Evolutionary conservation across 805 yeast species (phyloP), one percentile per base, ranked within the genome.

Genomic region (Metschnikowia bowlesiae): DNA sequence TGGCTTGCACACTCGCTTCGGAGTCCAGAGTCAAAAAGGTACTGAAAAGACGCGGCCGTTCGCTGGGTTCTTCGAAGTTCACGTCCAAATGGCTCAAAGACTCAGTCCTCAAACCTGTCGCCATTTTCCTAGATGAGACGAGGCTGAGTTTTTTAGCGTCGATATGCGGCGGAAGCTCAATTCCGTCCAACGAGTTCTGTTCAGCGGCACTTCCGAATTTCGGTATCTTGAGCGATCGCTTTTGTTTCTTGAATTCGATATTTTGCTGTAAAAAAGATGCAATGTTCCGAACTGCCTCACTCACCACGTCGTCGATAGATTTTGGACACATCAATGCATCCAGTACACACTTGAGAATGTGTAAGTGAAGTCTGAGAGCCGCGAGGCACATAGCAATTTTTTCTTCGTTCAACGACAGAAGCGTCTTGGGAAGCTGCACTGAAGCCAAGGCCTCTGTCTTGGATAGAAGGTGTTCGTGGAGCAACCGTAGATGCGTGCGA

Each of bases 131-230:
- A 22, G 43, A 18, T 3, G 46, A 35, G 16, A 58, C 34, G n/a
- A 52, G 60, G 1, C 62, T 54, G 8, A 73, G 54, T 28, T 63
- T 65, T 13, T 52, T 60, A 2, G 71, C 71, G 52, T 73, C 64
- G 13, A 73, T 67, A 40, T 64, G 61, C 3, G 71, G 65, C 1
- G 78, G 78, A 22, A 73, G 59, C 40, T 68, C 66, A 16, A 73
- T 63, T 22, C 66, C 58, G 45, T 72, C 75, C 6, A 70, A 52
- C 28, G 57, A 58, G 46, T 69, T 69, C 5, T 33, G 31, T 11
- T 26, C 38, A 13, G 37, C 5, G 11, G 18, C n/a, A 40, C 14
- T n/a, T 26, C 16, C 7, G 14, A 11, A 14, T 4, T 16, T 14
- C 28, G 44, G 22, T n/a, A 40, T 22, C 3, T 11, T 26, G 22